Conservation (phyloP, 257 asterid genomes). For the Marsdenia floribunda region DNA sequence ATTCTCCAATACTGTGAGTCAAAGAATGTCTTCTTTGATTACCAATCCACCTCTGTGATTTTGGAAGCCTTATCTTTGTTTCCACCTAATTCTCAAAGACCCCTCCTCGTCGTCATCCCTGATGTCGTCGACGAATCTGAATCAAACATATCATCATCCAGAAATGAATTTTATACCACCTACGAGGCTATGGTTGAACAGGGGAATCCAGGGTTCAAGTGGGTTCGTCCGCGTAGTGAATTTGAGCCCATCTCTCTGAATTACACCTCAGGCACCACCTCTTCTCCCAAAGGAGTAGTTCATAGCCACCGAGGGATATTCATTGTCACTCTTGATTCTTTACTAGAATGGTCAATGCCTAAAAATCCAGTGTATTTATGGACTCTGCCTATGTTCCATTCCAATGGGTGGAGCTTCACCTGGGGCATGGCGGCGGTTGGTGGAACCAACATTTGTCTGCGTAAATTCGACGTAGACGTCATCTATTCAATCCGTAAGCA, state of each 20-base stretch:
- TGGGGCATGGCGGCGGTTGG: constrained; percentile 93
- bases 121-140: constrained; percentile 11
- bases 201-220: constrained; percentile 31
- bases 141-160: background rate
- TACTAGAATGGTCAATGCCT: constrained; percentile 56
- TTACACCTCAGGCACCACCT: constrained; percentile 91
- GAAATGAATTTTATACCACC: constrained; percentile 3
- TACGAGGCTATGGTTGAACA: constrained; percentile 14
- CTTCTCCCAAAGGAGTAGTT: constrained; percentile 77
- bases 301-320: constrained; percentile 65
- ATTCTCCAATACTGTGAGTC: constrained; percentile 54
- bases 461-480: constrained; percentile 45
- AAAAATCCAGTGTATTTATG: constrained; percentile 66
- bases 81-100: constrained; percentile 32
- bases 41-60: constrained; percentile 34
- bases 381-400: constrained; percentile 94
- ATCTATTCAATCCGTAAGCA: constrained; percentile 40
- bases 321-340: constrained; percentile 44
- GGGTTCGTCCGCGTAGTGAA: constrained; percentile 58
- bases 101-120: constrained; percentile 38
- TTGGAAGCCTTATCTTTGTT: constrained; percentile 45
- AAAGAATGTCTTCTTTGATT: constrained; percentile 54
- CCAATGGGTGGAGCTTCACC: constrained; percentile 78
- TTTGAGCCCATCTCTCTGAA: constrained; percentile 50
- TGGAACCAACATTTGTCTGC: constrained; percentile 58